Base-by-base conservation (phyloP, 192 early-diverging fungal genomes). In the Coemansia sp. region DNA sequence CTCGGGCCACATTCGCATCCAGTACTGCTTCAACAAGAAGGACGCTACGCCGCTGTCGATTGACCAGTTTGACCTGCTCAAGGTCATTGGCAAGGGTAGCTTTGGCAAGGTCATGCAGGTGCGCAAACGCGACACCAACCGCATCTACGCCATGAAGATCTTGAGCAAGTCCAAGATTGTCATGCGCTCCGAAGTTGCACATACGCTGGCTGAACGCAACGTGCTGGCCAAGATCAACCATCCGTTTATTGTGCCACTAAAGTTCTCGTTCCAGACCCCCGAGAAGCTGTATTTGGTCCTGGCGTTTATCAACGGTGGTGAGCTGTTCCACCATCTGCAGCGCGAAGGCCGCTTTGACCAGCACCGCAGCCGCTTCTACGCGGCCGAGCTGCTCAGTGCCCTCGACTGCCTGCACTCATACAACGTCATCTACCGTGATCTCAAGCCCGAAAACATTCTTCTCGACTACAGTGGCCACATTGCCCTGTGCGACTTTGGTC, bases 41-140 rank as follows among this genome's bases (percentile, higher is more conserved):
- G 85, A 86, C 66, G 82, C 87, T 41, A 86, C 85, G 22, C 89
- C 91, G 21, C 72, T 96, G 67, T 83, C 88, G 37, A 87, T 94
- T 48, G 93, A 97, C 52, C 89, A 92, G 56, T 98, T 98, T 82
- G 94, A 94, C 67, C 75, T 95, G 60, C 84, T 97, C 43, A 95
- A 94, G 70, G 92, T 96, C 56, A 92, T 98, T 78, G 96, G 96
- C 50, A 95, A 96, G 65, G 96, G 96, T 45, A 91, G 89, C 71
- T 98, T 97, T 84, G 94, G 94, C 64, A 97, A 95, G 84, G 95
- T 97, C 76, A 92, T 93, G 89, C 92, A 94, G 76, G 94, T 96
- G 51, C 93, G 94, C 54, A 96, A 96, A 70, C 86, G 86, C 64
- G 92, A 94, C 77, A 91, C 92, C 23, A 86, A 86, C 66, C 92